Conservation (phyloP, 768 basidiomycete species). For the Lactarius psammicola region DNA sequence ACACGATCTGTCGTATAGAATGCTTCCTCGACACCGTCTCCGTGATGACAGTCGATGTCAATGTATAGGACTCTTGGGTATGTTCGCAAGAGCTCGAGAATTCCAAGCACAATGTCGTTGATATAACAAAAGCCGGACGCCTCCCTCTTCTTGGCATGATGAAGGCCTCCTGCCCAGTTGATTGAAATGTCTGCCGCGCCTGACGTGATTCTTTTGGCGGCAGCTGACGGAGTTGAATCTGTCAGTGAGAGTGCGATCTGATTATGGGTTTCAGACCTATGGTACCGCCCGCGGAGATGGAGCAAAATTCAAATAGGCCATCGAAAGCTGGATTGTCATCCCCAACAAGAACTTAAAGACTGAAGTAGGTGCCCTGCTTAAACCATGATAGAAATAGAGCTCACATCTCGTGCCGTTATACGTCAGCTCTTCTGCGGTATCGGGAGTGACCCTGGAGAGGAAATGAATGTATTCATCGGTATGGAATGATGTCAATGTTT, state of each 20-base stretch:
- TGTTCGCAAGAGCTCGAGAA: constrained; percentile 86
- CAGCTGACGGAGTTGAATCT: constrained; percentile 46
- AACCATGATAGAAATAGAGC: constrained; percentile 33
- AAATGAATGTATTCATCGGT: constrained; percentile 99
- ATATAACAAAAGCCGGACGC: constrained; percentile 99
- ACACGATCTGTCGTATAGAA: constrained; percentile 97
- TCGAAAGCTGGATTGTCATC: constrained; percentile 98
- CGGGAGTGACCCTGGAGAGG: constrained; percentile 82
- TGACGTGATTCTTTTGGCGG: constrained; percentile 73
- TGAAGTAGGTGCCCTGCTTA: neutral
- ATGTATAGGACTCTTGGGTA: constrained; percentile 91
- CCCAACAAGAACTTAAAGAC: constrained; percentile 54
- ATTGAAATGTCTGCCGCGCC: constrained; percentile 83
- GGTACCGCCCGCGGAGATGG: constrained; percentile 94
- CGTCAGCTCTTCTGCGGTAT: constrained; percentile 84
- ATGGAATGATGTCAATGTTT: constrained; percentile 86
- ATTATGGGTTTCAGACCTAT: constrained; percentile 51
- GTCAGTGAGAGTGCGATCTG: neutral
- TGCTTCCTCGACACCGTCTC: constrained; percentile 98
- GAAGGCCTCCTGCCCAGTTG: constrained; percentile 98
- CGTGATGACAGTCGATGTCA: constrained; percentile 98
- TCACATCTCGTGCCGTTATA: constrained; percentile 82
- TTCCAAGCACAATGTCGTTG: constrained; percentile 95
- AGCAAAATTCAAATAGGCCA: constrained; percentile 94
- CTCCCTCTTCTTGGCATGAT: constrained; percentile 99